phyloP scores from a whole-genome alignment of 805 yeast species.

The Yarrowia divulgata region DNA sequence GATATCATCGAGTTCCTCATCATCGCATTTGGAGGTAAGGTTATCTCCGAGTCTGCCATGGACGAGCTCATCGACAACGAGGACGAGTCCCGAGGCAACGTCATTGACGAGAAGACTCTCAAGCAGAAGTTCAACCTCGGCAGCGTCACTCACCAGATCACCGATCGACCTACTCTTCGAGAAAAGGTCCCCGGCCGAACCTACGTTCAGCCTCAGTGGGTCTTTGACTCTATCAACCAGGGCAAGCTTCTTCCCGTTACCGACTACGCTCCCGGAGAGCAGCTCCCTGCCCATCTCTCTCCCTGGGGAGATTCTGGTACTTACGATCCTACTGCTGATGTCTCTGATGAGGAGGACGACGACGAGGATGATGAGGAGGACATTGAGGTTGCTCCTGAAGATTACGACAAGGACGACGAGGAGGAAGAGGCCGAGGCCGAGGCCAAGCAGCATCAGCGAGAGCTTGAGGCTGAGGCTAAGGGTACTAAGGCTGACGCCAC shows the following conservation, averaged over 20 bases:
- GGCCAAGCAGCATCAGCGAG: slow-evolving; percentile 69
- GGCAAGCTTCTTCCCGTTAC: slow-evolving; percentile 76
- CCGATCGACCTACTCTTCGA: slow-evolving; percentile 85
- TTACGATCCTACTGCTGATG: slow-evolving; percentile 79
- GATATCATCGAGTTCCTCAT: slow-evolving; percentile 89
- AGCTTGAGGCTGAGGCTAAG: slow-evolving; percentile 87
- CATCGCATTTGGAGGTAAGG: slow-evolving; percentile 82
- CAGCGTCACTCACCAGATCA: slow-evolving; percentile 88
- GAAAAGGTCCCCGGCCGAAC: slow-evolving; percentile 89
- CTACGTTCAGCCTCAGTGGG: slow-evolving; percentile 97
- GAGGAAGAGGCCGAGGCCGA: slow-evolving; percentile 64
- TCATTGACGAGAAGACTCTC: slow-evolving; percentile 47
- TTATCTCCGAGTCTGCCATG: slow-evolving; percentile 84
- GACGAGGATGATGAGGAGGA: slow-evolving; percentile 62
- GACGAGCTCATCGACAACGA: slow-evolving; percentile 69
- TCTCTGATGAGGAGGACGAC: slow-evolving; percentile 58
- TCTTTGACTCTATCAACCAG: slow-evolving; percentile 89
- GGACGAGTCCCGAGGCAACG: slow-evolving; percentile 56
- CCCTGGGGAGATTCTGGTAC: slow-evolving; percentile 98
- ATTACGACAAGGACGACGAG: slow-evolving; percentile 55
- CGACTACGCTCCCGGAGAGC: slow-evolving; percentile 90
- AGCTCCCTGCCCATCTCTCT: slow-evolving; percentile 93
- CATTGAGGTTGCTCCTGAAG: slow-evolving; percentile 61
- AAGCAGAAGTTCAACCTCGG: slow-evolving; percentile 60
- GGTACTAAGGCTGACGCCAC: slow-evolving; percentile 65